Evolutionary conservation across 2,329 filamentous ascomycete genomes (phyloP), one percentile per base, ranked within the genome.

Genomic region (Pseudogymnoascus sp.): DNA sequence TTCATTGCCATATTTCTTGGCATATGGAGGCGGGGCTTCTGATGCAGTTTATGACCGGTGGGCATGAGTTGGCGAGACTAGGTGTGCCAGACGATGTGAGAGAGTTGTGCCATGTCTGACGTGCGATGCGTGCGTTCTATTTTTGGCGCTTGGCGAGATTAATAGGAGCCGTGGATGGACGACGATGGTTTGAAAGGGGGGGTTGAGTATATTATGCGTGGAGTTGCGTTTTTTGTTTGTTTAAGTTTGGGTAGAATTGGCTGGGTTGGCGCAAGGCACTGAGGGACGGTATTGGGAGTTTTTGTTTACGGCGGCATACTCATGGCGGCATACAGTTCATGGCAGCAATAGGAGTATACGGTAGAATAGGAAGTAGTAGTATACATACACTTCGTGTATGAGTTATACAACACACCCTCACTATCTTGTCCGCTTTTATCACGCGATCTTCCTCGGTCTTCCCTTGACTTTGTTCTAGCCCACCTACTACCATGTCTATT

Each of bases 1-100:
- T 84, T 19, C 81, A 83, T 67, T 84, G 81, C 64, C 81, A 84
- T 64, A 77, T 82, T 61, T 72, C 74, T 0, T 84, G 82, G 82
- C 82, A 84, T 65, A 74, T 76, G 0, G 80, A 82, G 64, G 77
- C 80, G 1, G 81, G 82, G 1, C 75, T 84, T 73, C 61, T 78
- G 30, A 85, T 85, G 82, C 80, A 83, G 68, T 77, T 86, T 59
- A 65, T 82, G 26, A 77, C 76, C 6, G 71, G 77, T 28, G 71
- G 74, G 9, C 78, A 82, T 45, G 70, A 71, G 37, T 69, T 84
- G 63, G 69, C 66, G 26, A 67, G 60, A 7, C 76, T 73, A 72
- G 60, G 68, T 15, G 64, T 83, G 2, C 78, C 80, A 0, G 71
- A 72, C 18, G 75, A 74, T 10, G 75, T 77, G 55, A 71, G 67